phyloP scores from a whole-genome alignment of 495 filamentous ascomycete species.

The Haplographium delicatum region DNA sequence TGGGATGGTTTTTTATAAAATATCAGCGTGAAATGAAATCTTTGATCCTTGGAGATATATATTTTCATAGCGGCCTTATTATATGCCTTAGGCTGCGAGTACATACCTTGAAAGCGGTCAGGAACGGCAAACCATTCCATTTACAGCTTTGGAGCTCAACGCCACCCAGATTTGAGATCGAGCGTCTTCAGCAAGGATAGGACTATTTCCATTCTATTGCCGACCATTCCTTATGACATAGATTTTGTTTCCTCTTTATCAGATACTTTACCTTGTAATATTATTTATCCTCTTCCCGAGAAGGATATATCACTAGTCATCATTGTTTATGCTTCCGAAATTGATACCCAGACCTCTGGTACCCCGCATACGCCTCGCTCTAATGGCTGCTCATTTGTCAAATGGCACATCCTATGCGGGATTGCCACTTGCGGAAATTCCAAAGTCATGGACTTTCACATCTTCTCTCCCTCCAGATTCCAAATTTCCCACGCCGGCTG shows the following conservation, averaged over 20 bases:
- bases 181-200: neutral
- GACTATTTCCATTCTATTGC: neutral
- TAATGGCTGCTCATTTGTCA: conserved; percentile 52
- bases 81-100: too few species aligned
- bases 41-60: too few species aligned
- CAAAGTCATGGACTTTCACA: conserved; percentile 84
- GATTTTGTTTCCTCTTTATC: too few species aligned
- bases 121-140: neutral
- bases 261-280: too few species aligned
- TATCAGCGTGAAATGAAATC: too few species aligned
- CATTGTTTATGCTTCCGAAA: conserved; percentile 37
- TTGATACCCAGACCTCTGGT: conserved; percentile 23
- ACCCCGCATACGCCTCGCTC: conserved; percentile 32
- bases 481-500: conserved; percentile 70
- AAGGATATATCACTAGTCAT: too few species aligned
- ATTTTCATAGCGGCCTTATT: too few species aligned
- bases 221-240: too few species aligned
- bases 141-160: neutral
- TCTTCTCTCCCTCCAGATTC: conserved; percentile 72
- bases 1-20: too few species aligned
- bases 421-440: conserved; percentile 55
- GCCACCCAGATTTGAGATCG: neutral
- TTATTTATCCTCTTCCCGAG: too few species aligned
- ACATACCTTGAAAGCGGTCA: neutral
- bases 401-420: conserved; percentile 31